Conservation (phyloP, 768 basidiomycete genomes). For the Russula lepida region DNA sequence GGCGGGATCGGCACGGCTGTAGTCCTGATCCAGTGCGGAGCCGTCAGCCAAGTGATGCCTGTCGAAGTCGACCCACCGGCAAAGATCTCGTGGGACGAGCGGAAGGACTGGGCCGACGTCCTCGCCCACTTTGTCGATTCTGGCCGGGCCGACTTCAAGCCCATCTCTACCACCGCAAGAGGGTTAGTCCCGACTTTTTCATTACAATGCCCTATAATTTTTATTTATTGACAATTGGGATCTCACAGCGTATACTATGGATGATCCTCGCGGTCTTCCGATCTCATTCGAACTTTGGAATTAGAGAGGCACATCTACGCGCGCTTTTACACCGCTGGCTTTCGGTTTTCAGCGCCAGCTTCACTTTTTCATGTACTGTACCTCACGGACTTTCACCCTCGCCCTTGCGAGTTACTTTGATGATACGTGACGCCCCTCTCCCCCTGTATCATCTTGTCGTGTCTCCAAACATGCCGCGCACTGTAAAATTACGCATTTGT, state of each 20-base stretch:
- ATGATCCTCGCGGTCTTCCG: conserved; percentile 10
- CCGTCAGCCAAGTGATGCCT: conserved; percentile 75
- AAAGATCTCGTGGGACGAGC: conserved; percentile 66
- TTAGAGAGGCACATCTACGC: conserved; percentile 8
- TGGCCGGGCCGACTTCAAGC: conserved; percentile 70
- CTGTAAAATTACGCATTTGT: conserved; percentile 19
- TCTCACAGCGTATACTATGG: conserved; percentile 19
- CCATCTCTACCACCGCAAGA: conserved; percentile 68
- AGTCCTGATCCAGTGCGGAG: conserved; percentile 68
- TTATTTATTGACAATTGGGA: neutral
- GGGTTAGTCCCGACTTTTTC: conserved; percentile 44
- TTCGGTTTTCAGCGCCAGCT: conserved; percentile 8
- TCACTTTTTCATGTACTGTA: neutral
- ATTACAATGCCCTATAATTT: too few relatives aligned
- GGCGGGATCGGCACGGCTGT: conserved; percentile 73
- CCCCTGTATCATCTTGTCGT: neutral
- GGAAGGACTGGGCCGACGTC: conserved; percentile 65
- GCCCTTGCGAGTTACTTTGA: neutral
- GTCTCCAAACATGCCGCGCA: conserved; percentile 11
- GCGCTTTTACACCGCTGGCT: conserved; percentile 1
- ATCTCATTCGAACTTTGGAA: conserved; percentile 7
- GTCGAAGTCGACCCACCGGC: conserved; percentile 75
- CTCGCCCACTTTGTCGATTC: conserved; percentile 63
- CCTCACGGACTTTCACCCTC: conserved; percentile 1
- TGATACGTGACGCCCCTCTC: too few relatives aligned